Conservation (phyloP, 345 rosid genomes). For the Corchorus olitorius region DNA sequence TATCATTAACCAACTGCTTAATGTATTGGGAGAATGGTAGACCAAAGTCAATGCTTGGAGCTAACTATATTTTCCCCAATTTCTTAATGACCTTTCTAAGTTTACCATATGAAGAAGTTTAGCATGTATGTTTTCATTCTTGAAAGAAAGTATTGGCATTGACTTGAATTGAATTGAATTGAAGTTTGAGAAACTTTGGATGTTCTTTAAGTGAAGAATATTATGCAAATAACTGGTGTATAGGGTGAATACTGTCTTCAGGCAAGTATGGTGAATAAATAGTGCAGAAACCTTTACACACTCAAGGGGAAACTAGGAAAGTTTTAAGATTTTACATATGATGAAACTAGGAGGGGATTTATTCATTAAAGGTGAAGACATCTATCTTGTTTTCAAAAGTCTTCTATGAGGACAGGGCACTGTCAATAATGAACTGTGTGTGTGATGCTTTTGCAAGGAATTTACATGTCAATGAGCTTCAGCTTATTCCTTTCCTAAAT, state of each 20-base stretch:
- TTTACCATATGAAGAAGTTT: neutral
- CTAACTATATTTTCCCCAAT: neutral
- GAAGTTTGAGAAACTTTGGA: neutral
- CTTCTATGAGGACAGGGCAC: neutral
- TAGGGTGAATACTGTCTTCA: neutral
- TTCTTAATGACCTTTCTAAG: neutral
- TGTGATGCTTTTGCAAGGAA: constrained; percentile 1
- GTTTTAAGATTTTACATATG: neutral
- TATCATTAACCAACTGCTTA: neutral
- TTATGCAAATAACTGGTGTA: neutral
- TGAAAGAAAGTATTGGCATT: neutral
- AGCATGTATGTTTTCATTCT: neutral
- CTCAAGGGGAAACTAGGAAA: neutral
- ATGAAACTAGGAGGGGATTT: neutral
- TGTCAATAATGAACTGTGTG: neutral
- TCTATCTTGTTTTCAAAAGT: neutral
- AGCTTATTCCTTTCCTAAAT: constrained; percentile 13
- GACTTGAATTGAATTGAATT: neutral
- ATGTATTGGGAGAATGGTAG: neutral
- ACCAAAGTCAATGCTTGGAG: constrained; percentile 1
- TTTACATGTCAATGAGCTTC: neutral
- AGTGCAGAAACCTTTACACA: neutral
- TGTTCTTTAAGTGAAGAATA: neutral
- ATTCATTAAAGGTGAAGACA: neutral
- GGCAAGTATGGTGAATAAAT: neutral